Percentiles rank a stretch among this genome's conserved stretches.
phyloP scores from a whole-genome alignment of 345 rosid species.

The Gossypium mustelinum region DNA sequence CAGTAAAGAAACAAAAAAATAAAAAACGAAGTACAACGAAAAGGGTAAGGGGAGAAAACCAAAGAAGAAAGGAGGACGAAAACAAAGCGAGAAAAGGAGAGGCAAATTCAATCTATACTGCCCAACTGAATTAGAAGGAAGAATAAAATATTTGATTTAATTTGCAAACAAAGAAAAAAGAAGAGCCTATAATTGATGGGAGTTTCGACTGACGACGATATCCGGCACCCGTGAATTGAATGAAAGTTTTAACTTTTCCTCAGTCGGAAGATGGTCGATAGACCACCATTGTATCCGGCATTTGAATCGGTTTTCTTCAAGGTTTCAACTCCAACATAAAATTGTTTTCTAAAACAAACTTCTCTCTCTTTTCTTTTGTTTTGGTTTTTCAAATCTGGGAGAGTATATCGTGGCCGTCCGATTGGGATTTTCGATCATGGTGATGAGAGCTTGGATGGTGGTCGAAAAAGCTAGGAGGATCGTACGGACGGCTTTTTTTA shows the following conservation, averaged over 20 bases:
- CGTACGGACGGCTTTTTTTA: slow-evolving; percentile 62
- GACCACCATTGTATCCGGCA: slow-evolving; percentile 18
- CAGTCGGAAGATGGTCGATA: slow-evolving; percentile 24
- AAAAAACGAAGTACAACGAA: slow-evolving; percentile 12
- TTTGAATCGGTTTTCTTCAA: slow-evolving; percentile 17
- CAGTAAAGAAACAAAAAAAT: neutral
- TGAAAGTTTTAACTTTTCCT: neutral
- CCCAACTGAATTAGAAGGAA: neutral
- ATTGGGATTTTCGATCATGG: slow-evolving; percentile 19
- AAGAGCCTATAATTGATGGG: neutral
- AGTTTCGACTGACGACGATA: slow-evolving; percentile 1
- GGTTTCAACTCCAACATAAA: slow-evolving; percentile 32
- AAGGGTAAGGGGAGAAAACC: neutral
- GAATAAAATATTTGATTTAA: neutral
- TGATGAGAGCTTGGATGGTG: slow-evolving; percentile 41
- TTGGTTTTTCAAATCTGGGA: neutral
- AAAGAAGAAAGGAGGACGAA: neutral
- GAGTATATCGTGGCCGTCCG: neutral
- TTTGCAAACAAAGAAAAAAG: neutral
- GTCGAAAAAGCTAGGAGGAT: slow-evolving; percentile 67
- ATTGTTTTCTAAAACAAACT: neutral
- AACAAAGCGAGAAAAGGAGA: neutral
- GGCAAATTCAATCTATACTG: slow-evolving; percentile 11
- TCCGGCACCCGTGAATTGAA: slow-evolving; percentile 6
- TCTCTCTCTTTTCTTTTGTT: neutral